Percentiles rank a stretch among this genome's conserved stretches.
Conservation (phyloP, 2,329 filamentous ascomycete genomes). For the Fusarium virguliforme region DNA sequence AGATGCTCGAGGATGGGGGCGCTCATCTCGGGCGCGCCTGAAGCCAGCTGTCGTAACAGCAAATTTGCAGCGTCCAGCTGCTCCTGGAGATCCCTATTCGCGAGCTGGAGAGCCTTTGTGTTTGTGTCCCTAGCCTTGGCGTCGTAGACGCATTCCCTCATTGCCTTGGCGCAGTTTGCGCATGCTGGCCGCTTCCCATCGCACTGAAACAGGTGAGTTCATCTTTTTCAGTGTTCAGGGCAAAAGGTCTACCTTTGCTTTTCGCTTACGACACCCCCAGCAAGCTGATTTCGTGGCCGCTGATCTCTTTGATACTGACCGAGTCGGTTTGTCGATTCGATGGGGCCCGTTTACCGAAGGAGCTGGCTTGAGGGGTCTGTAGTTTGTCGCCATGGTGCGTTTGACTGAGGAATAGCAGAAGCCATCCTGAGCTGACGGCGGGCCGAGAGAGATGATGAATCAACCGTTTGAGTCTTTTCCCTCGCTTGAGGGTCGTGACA, state of each 20-base stretch:
- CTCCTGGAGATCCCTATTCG: background rate
- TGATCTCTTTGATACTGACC: background rate
- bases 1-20: background rate
- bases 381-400: constrained; percentile 7
- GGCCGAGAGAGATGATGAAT: too few species aligned
- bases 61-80: constrained; percentile 9
- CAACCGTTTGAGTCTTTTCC: too few species aligned
- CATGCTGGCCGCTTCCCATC: constrained; percentile 22
- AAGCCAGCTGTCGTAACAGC: background rate
- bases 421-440: too few species aligned
- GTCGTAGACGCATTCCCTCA: constrained; percentile 20
- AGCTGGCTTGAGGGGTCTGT: constrained; percentile 14
- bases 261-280: constrained; percentile 21
- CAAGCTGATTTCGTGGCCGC: constrained; percentile 17
- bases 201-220: background rate
- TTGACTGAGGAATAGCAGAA: too few species aligned
- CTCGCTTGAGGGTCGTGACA: too few species aligned
- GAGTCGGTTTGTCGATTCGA: background rate
- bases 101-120: background rate
- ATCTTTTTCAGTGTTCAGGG: too few species aligned
- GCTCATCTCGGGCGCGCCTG: background rate
- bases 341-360: background rate
- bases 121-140: background rate
- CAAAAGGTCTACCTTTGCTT: constrained; percentile 11
- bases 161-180: constrained; percentile 9